These are phyloP conservation scores for Populus ilicifolia DNA, from an alignment of 345 rosid genomes.

Conservation along the genomic window DNA sequence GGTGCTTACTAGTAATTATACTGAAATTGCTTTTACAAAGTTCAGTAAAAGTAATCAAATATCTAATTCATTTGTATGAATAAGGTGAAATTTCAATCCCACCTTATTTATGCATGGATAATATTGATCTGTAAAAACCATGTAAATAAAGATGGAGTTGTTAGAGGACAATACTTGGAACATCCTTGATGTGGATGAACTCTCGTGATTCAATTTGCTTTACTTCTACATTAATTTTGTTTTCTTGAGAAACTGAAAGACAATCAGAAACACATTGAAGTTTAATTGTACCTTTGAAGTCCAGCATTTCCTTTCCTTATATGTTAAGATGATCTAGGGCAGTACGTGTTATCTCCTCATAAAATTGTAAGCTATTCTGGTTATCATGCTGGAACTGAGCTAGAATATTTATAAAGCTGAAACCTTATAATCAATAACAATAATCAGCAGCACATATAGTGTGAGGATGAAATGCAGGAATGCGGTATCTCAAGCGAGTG, in stretches of 20 bases:
- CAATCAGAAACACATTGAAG: not conserved
- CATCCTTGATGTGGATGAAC: not conserved
- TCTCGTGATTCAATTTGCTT: not conserved
- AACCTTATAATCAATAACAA: not conserved
- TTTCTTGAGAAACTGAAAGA: not conserved
- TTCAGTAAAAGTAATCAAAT: not conserved
- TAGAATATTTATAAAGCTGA: not conserved
- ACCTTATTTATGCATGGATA: not conserved
- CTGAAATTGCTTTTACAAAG: not conserved
- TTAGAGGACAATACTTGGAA: not conserved
- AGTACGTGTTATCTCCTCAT: not conserved
- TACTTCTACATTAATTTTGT: not conserved
- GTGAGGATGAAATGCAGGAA: no score
- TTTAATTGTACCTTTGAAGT: no score
- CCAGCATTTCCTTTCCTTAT: no score
- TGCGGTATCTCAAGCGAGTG: no score
- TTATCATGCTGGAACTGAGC: not conserved
- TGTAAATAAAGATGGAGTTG: not conserved
- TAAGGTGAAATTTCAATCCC: not conserved
- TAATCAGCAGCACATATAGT: no score
- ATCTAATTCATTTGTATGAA: constrained; percentile 7
- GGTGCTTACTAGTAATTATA: not conserved
- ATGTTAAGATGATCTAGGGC: not conserved
- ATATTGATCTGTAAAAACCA: not conserved
- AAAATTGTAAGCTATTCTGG: not conserved